Conservation (phyloP, 2,329 filamentous ascomycete species). For the Aspergillus proliferans region DNA sequence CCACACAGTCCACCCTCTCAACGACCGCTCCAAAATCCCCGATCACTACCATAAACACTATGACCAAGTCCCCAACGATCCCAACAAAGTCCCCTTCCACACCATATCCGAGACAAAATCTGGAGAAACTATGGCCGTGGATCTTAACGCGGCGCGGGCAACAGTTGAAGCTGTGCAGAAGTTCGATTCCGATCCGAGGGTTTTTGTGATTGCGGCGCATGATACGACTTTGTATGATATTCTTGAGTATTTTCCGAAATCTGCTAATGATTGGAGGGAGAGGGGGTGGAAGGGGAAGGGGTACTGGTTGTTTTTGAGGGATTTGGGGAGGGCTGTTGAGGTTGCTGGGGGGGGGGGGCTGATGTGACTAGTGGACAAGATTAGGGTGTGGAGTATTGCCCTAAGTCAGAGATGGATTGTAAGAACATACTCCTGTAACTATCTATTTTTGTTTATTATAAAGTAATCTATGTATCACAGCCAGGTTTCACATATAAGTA, state of each 20-base stretch:
- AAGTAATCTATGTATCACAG: not conserved
- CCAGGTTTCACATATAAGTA: not conserved
- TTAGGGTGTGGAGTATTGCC: too few species aligned
- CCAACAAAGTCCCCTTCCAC: too few species aligned
- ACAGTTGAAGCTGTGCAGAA: slow-evolving; percentile 1
- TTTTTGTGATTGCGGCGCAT: slow-evolving; percentile 8
- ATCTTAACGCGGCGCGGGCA: not conserved
- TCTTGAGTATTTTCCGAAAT: slow-evolving; percentile 22
- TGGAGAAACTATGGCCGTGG: not conserved
- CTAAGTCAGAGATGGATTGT: too few species aligned
- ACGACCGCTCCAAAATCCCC: too few species aligned
- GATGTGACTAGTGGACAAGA: not conserved
- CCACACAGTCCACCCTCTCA: not conserved
- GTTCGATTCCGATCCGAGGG: slow-evolving; percentile 2
- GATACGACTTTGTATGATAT: slow-evolving; percentile 12
- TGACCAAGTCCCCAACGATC: too few species aligned
- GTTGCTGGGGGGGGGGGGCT: not conserved
- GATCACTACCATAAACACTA: too few species aligned
- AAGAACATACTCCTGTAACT: not conserved
- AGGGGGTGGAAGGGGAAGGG: slow-evolving; percentile 17
- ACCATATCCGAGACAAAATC: too few species aligned
- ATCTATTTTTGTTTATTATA: not conserved
- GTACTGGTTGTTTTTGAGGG: slow-evolving; percentile 18
- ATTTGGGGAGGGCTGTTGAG: slow-evolving; percentile 5
- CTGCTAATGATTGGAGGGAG: slow-evolving; percentile 24